Base-by-base conservation (phyloP, 331 rosid species). In the Malus hybrid region DNA sequence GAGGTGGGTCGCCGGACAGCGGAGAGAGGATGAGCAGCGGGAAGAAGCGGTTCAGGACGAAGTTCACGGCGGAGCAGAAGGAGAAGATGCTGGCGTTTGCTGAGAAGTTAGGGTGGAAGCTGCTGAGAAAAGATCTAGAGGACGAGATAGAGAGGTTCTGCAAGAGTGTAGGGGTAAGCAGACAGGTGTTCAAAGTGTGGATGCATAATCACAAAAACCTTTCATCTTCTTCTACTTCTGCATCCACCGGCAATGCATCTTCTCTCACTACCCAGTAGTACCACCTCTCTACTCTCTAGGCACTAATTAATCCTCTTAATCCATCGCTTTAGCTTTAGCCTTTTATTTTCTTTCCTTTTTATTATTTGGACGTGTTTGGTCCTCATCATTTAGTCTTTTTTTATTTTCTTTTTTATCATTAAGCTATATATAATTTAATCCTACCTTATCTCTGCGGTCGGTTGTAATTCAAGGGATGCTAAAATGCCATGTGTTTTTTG, bases 161-260 rank as follows among this genome's bases (percentile, higher is more conserved):
- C 67, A 79, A 83, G 50, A 86, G 92, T 16, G 76, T 93, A 68
- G 98, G 97, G 6, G 83, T 93, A 4, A 86, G 85, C 54, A 80
- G 96, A 68, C 96, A 89, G 32, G 96, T 93, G 18, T 91, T 93
- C 82, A 93, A 93, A 83, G 98, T 93, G 11, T 93, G 98, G 98
- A 93, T 90, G 98, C 98, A 90, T 77, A 93, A 93, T 48, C 97
- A 93, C 56, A 93, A 93, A 88, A 89, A 86, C 75, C 81, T 90
- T 65, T 83, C 82, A 6, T 88, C 93, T 1, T 72, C 90, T 7
- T 85, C 82, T 10, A 42, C 79, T 13, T 56, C 86, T 65, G 80
- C 82, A 12, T 90, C 91, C 12, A 85, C 84, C 12, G 92, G 86
- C 83, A 91, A 87, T 79, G 88, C 86, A 15, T 89, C 94, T 11